phyloP scores from a whole-genome alignment of 2,329 filamentous ascomycete species.

The Neonectria coccinea region DNA sequence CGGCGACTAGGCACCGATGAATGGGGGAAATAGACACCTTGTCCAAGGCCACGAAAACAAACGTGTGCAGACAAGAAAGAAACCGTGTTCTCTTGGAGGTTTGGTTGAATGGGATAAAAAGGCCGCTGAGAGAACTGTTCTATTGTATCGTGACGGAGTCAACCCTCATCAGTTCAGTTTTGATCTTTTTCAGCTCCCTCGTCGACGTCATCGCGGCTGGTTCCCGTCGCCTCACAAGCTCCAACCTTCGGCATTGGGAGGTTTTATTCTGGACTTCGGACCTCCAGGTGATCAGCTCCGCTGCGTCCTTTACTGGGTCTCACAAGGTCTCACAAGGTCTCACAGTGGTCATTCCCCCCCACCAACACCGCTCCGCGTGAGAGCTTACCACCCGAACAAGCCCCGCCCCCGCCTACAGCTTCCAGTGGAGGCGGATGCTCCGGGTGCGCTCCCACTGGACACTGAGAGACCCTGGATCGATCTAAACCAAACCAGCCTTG shows the following conservation, averaged over 20 bases:
- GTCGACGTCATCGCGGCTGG: slow-evolving; percentile 3
- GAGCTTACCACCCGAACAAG: slow-evolving; percentile 1
- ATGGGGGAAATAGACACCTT: not conserved
- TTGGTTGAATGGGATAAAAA: not conserved
- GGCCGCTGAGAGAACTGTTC: not conserved
- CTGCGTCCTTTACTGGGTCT: slow-evolving; percentile 6
- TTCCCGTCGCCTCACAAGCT: not conserved
- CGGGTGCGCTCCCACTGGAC: slow-evolving; percentile 33
- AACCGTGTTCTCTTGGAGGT: slow-evolving; percentile 19
- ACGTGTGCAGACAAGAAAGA: not conserved
- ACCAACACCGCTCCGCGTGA: slow-evolving; percentile 4
- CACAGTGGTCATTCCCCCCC: slow-evolving; percentile 19
- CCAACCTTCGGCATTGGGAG: not conserved
- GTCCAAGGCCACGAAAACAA: slow-evolving; percentile 9
- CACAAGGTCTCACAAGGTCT: slow-evolving; percentile 2
- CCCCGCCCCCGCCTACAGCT: slow-evolving; percentile 25
- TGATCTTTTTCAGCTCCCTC: not conserved
- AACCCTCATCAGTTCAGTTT: too few species aligned
- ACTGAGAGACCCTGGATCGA: slow-evolving; percentile 17
- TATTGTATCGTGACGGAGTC: not conserved
- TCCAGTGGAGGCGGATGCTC: slow-evolving; percentile 31
- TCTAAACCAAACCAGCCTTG: slow-evolving; percentile 15
- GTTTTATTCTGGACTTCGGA: too few species aligned
- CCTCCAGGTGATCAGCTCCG: slow-evolving; percentile 14
- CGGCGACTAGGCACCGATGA: slow-evolving; percentile 14